Base-by-base conservation (phyloP, 352 stramenopile species). In the Pythium grandisporangium region DNA sequence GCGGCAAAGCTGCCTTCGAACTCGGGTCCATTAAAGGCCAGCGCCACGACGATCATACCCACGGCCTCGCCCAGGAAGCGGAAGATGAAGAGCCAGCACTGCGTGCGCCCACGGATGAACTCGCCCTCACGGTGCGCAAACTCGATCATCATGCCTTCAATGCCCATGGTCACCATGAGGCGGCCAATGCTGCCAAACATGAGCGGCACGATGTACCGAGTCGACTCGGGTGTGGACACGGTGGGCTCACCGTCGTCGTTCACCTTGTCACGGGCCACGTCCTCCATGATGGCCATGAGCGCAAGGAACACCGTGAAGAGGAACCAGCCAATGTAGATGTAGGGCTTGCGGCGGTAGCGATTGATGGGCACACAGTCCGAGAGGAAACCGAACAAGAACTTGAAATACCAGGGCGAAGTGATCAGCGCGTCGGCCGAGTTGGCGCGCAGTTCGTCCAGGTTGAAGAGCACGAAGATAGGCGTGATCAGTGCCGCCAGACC, bases 91-190 rank as follows among this genome's bases (percentile, higher is more conserved):
- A 42, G 51, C 35, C 33, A 41, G 2, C 48, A 30, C 37, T 59
- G 51, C 8, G 52, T 50, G n/a, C 47, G 51, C 6, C 56, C 56
- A 35, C 56, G 56, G 22, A 58, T 42, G 40, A 46, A 52, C 45
- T 53, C 47, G 1, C 51, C 51, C 22, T 66, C 56, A 20, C 56
- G 47, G 23, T 66, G 56, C 2, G 56, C 51, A 32, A 51, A 59
- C 44, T 62, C 48, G 34, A 66, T 40, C 43, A 66, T 55, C 46
- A 61, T 52, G 10, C 49, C 56, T 41, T 66, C 56, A 23, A 40
- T 51, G 7, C 51, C 56, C 1, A 55, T 46, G 29, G 36, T 55
- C 11, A 47, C 24, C 13, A 51, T 16, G 27, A 63, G 32, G 25
- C 45, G 50, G 10, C 44, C 48, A 19, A 63, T 55, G 5, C 48